Evolutionary conservation across 495 filamentous ascomycete species (phyloP), one percentile per base, ranked within the genome.

Genomic region (Xylaria acuta): DNA sequence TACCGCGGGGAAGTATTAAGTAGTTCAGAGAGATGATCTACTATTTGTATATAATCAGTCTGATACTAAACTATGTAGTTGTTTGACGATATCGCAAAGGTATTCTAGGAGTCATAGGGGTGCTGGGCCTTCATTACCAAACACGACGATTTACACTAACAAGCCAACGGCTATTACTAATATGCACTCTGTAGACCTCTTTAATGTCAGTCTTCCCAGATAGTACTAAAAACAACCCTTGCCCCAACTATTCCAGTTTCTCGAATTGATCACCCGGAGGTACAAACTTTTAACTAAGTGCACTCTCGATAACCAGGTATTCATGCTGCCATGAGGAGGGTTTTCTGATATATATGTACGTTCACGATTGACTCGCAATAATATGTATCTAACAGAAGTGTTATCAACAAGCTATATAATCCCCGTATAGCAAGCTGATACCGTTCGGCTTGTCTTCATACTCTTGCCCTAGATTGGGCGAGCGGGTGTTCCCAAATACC

Each of bases 301-400:
- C 14, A 6, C 45, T 6, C 6, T 49, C n/a, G 4, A 49, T 49
- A 22, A 14, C 12, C n/a, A 7, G 1, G n/a, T n/a, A n/a, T n/a
- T 49, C 8, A 34, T 47, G 63, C 14, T 65, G 5, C 63, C 3
- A n/a, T 1, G 3, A 5, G 32, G 9, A 38, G 1, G 34, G 6
- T 27, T 3, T 63, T 22, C 16, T 43, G 7, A 14, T 41, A 25
- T 63, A 43, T 63, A 62, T 62, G 11, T 41, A 62, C 56, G 47
- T 38, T 38, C 11, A 62, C 11, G 59, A 41, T 41, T 34, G 1
- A 40, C 34, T 41, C 38, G 38, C 22, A 41, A 18, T 36, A 63
- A 63, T 62, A 62, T 30, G 22, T 63, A 63, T 25, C 36, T 18
- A 40, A 63, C 9, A 63, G 36, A 62, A 63, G 5, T n/a, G 5